These are phyloP conservation scores for Agrocybe praecox DNA, from an alignment of 768 basidiomycete genomes.

Conservation along the genomic window DNA sequence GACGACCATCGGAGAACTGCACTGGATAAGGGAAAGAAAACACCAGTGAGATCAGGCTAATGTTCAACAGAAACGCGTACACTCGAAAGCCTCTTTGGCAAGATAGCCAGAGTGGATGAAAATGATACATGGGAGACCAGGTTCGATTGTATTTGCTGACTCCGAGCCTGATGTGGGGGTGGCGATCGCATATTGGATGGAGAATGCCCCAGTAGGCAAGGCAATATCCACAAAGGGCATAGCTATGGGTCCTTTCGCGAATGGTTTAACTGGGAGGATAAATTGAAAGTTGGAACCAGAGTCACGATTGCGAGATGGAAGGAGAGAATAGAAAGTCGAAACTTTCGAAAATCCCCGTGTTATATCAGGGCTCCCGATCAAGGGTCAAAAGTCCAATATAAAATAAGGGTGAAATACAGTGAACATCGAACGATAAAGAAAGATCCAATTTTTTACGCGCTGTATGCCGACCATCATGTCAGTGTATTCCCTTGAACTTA, in stretches of 20 bases:
- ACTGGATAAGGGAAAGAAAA: slow-evolving; percentile 16
- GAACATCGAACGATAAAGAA: too few species aligned
- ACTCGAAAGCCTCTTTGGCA: slow-evolving; percentile 33
- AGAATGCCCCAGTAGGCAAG: slow-evolving; percentile 29
- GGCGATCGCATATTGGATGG: slow-evolving; percentile 36
- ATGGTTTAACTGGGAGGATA: background rate
- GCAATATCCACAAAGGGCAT: slow-evolving; percentile 35
- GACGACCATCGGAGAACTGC: slow-evolving; percentile 35
- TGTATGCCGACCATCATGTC: too few species aligned
- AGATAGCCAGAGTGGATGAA: slow-evolving; percentile 39
- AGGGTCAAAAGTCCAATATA: too few species aligned
- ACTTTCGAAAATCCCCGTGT: too few species aligned
- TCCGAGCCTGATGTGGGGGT: slow-evolving; percentile 30
- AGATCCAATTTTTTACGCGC: too few species aligned
- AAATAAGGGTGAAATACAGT: too few species aligned
- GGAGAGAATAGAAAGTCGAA: too few species aligned
- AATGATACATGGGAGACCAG: slow-evolving; percentile 36
- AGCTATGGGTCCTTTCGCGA: background rate
- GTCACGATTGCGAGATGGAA: too few species aligned
- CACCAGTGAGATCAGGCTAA: background rate
- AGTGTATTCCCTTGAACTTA: too few species aligned
- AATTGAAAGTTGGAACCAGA: background rate
- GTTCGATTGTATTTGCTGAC: slow-evolving; percentile 30
- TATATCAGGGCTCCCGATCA: too few species aligned
- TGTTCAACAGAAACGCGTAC: slow-evolving; percentile 21